Base-by-base conservation (phyloP, 139 green algal species). In the Spirogloea muscicola region DNA sequence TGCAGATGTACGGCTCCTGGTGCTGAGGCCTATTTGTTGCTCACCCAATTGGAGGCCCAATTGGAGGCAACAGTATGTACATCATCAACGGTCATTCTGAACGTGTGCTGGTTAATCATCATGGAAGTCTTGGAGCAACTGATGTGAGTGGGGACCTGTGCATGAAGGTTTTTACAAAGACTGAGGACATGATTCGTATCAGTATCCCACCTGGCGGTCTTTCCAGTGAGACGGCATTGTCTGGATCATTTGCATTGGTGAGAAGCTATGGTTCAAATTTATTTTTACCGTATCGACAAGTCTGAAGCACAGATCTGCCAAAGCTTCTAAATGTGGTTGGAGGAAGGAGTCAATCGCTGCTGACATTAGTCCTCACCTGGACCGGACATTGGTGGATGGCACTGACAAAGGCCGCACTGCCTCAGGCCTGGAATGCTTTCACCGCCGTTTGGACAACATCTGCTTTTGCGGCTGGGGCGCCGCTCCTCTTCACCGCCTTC, bases 401-500 rank as follows among this genome's bases (percentile, higher is more conserved):
- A 36, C 40, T 5, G 7, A 33, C 40, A 7, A 43, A 43, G 6
- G 51, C 27, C 38, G 36, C 25, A 36, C 48, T 16, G 1, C 5
- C 2, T 3, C 65, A 74, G 42, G 76, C 76, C 16, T 83, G 76
- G 73, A 81, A 73, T 1, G 52, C 64, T 6, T 81, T 81, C 9
- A 52, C 68, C 16, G 66, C 36, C 0, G 49, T 80, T 37, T 84
- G 72, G 72, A 84, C 79, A 0, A 18, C 44, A 3, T 52, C 62
- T 25, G 85, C 85, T 1, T 52, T 92, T 7, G 76, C 83, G 3
- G 85, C 77, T 3, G 89, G 85, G 39, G 82, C 64, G 33, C 73
- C 84, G 6, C 18, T 91, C 16, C 65, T 97, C 21, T 92, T 94
- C 77, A 90, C 90, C 3, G 74, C 90, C 2, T 97, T 97, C 76